These are phyloP conservation scores for Hippophae gyantsensis DNA, from an alignment of 306 rosid species.

Conservation along the genomic window DNA sequence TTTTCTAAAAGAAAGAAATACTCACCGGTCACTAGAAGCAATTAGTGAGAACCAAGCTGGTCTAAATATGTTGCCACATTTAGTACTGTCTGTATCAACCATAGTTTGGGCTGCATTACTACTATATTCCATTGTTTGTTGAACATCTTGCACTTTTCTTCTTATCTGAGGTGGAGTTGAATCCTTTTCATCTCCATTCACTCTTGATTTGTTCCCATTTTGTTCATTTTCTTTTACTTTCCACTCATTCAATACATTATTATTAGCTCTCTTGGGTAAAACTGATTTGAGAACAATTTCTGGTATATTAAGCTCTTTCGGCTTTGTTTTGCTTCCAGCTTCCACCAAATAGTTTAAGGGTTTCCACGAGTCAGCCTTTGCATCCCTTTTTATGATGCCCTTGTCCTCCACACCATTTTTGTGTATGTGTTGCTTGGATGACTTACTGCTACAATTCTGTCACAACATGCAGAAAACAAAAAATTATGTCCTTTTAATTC, in stretches of 20 bases:
- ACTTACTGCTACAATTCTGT: constrained; percentile 29
- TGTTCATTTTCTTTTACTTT: constrained; percentile 1
- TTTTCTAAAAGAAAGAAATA: neutral
- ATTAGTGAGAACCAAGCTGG: constrained; percentile 56
- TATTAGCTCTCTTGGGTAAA: constrained; percentile 16
- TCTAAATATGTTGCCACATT: constrained; percentile 6
- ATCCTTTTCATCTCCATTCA: constrained; percentile 11
- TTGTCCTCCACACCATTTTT: constrained; percentile 13
- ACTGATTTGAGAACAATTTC: constrained; percentile 14
- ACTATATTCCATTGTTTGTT: constrained; percentile 22
- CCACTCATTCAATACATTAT: constrained; percentile 7
- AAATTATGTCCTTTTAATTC: neutral
- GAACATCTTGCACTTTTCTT: constrained; percentile 12
- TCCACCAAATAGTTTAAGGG: constrained; percentile 27
- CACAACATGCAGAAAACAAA: constrained; percentile 6
- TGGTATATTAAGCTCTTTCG: constrained; percentile 10
- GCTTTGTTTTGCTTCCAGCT: constrained; percentile 16
- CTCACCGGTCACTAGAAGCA: constrained; percentile 51
- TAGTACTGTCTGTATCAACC: constrained; percentile 9
- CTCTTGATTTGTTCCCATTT: constrained; percentile 7
- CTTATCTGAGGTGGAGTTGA: constrained; percentile 12
- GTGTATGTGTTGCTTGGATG: constrained; percentile 14
- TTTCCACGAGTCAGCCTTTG: constrained; percentile 8
- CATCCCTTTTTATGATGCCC: constrained; percentile 16
- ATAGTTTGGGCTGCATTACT: constrained; percentile 27